phyloP scores from a whole-genome alignment of 352 stramenopile genomes.

The Pythium biforme region DNA sequence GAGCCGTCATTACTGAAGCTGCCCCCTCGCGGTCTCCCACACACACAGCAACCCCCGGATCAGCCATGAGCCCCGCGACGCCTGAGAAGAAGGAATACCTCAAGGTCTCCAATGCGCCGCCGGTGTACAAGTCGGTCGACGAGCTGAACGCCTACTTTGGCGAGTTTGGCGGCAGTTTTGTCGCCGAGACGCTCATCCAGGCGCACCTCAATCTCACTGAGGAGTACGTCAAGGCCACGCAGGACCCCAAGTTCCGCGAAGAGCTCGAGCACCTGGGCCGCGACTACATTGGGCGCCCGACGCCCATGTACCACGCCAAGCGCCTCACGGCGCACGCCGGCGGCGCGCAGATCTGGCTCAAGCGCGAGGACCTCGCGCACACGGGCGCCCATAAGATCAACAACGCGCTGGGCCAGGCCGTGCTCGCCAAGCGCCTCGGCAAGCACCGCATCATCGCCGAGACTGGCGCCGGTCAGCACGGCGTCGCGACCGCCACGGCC shows the following conservation, averaged over 20 bases:
- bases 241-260: slow-evolving; percentile 94
- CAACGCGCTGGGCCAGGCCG: slow-evolving; percentile 96
- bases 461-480: slow-evolving; percentile 97
- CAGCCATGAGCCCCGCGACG: slow-evolving; percentile 23
- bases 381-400: slow-evolving; percentile 99
- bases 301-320: slow-evolving; percentile 96
- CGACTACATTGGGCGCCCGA: slow-evolving; percentile 92
- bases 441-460: slow-evolving; percentile 99
- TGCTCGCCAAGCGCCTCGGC: slow-evolving; percentile 95
- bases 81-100: slow-evolving; percentile 45
- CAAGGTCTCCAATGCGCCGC: slow-evolving; percentile 72
- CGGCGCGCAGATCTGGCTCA: slow-evolving; percentile 97
- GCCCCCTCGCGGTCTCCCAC: neutral
- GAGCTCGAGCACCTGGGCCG: slow-evolving; percentile 96
- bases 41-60: neutral
- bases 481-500: slow-evolving; percentile 96
- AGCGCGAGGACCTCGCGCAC: slow-evolving; percentile 97
- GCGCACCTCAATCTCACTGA: slow-evolving; percentile 94
- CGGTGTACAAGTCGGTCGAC: slow-evolving; percentile 55
- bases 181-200: slow-evolving; percentile 97
- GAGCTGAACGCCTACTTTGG: slow-evolving; percentile 88
- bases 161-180: slow-evolving; percentile 96
- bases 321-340: slow-evolving; percentile 93
- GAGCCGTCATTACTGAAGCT: slow-evolving; percentile 6
- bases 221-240: slow-evolving; percentile 93